Evolutionary conservation across 2,329 filamentous ascomycete genomes (phyloP).

Genomic region (Kalmusia sp.): DNA sequence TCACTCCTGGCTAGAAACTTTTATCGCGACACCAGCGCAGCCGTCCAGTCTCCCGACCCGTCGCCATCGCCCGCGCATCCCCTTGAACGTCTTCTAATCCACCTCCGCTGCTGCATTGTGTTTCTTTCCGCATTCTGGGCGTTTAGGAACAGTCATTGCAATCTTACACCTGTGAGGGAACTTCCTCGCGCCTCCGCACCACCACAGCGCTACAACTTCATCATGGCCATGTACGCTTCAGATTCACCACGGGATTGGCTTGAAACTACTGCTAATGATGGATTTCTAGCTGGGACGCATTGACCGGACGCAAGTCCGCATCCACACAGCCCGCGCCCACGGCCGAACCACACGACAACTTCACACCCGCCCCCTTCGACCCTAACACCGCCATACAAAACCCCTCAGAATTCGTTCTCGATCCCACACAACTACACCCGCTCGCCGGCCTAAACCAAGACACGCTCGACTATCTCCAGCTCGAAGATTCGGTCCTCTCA

Average conservation of each 20-base stretch:
- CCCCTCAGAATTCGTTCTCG: conserved; percentile 87
- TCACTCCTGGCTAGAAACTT: conserved; percentile 42
- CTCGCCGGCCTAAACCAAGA: conserved; percentile 92
- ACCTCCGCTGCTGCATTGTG: conserved; percentile 14
- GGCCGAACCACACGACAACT: conserved; percentile 55
- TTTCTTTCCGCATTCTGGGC: conserved; percentile 24
- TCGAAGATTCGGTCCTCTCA: conserved; percentile 90
- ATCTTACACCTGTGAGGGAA: conserved; percentile 20
- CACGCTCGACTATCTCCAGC: conserved; percentile 89
- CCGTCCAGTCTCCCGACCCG: conserved; percentile 12
- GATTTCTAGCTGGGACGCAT: conserved; percentile 57
- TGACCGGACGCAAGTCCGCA: conserved; percentile 65
- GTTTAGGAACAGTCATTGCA: conserved; percentile 23
- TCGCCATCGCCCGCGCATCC: conserved; percentile 39
- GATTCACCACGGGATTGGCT: not conserved
- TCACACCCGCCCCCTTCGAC: conserved; percentile 69
- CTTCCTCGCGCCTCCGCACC: conserved; percentile 21
- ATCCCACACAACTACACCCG: conserved; percentile 89
- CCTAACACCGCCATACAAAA: conserved; percentile 74
- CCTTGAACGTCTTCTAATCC: conserved; percentile 15
- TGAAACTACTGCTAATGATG: not conserved
- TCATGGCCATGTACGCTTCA: conserved; percentile 44
- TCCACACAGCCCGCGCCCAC: conserved; percentile 51
- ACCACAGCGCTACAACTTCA: conserved; percentile 25
- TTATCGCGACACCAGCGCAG: conserved; percentile 24